phyloP scores from a whole-genome alignment of 805 yeast species.

The Yarrowia alimentaria region DNA sequence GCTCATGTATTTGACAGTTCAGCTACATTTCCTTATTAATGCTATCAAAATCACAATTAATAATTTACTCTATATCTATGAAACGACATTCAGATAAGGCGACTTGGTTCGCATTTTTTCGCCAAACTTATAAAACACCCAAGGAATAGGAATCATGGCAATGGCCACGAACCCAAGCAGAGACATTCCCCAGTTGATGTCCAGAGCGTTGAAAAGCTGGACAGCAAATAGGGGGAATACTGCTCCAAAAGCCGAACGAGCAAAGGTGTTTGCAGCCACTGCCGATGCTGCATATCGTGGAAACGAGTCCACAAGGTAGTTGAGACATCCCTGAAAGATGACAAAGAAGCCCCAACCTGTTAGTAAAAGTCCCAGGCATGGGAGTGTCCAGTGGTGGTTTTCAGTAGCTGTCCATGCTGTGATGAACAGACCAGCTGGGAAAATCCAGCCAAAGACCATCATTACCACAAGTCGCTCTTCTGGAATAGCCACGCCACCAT shows the following conservation, averaged over 20 bases:
- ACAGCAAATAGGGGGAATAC: constrained; percentile 82
- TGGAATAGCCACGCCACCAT: constrained; percentile 64
- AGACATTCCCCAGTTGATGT: constrained; percentile 73
- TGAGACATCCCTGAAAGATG: constrained; percentile 58
- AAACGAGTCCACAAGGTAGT: constrained; percentile 61
- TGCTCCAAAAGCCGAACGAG: constrained; percentile 71
- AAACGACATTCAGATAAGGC: no score
- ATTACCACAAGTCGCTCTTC: constrained; percentile 79
- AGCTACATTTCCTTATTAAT: no score
- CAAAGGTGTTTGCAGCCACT: constrained; percentile 79
- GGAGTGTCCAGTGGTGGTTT: constrained; percentile 52
- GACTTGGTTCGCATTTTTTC: constrained; percentile 39
- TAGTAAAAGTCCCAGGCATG: constrained; percentile 54
- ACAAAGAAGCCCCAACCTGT: constrained; percentile 55
- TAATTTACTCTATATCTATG: no score
- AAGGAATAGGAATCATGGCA: constrained; percentile 51
- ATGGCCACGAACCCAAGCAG: constrained; percentile 52
- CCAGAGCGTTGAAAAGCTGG: constrained; percentile 73
- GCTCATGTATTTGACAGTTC: no score
- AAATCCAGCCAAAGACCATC: constrained; percentile 66
- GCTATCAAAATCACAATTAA: no score
- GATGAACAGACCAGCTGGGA: constrained; percentile 83
- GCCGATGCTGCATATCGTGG: constrained; percentile 46
- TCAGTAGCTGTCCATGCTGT: constrained; percentile 66
- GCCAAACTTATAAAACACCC: constrained; percentile 46